phyloP scores from a whole-genome alignment of 164 flowering plant species.

The Stephania cephalantha region DNA sequence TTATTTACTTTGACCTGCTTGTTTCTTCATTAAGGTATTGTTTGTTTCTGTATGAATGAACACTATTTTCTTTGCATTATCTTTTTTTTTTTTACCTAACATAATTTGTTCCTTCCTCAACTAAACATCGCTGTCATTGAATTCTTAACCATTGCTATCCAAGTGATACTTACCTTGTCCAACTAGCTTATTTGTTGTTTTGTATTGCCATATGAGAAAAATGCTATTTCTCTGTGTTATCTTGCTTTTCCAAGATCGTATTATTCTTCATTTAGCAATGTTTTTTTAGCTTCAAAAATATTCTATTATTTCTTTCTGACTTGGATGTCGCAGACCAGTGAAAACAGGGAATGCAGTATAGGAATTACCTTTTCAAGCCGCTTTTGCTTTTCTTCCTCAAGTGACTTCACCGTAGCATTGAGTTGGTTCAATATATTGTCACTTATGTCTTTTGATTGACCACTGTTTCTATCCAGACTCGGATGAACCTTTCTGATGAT shows the following conservation, averaged over 20 bases:
- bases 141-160: not conserved
- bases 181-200: not conserved
- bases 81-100: no score
- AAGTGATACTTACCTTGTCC: not conserved
- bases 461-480: conserved; percentile 61
- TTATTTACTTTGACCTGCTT: no score
- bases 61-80: not conserved
- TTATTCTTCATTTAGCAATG: not conserved
- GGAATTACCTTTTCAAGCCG: conserved; percentile 68
- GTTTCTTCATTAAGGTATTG: no score
- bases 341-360: not conserved
- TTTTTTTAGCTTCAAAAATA: no score
- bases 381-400: conserved; percentile 66
- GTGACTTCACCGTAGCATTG: conserved; percentile 54
- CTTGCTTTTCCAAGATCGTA: not conserved
- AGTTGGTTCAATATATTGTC: conserved; percentile 63
- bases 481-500: conserved; percentile 72
- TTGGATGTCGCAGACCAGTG: not conserved
- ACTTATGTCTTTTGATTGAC: conserved; percentile 64
- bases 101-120: not conserved
- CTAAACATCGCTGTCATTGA: not conserved
- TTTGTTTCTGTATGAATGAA: not conserved
- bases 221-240: not conserved
- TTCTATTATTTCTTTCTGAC: not conserved
- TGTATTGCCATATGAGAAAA: not conserved